Conservation (phyloP, 2,329 filamentous ascomycete genomes). For the Fusarium beomiforme region DNA sequence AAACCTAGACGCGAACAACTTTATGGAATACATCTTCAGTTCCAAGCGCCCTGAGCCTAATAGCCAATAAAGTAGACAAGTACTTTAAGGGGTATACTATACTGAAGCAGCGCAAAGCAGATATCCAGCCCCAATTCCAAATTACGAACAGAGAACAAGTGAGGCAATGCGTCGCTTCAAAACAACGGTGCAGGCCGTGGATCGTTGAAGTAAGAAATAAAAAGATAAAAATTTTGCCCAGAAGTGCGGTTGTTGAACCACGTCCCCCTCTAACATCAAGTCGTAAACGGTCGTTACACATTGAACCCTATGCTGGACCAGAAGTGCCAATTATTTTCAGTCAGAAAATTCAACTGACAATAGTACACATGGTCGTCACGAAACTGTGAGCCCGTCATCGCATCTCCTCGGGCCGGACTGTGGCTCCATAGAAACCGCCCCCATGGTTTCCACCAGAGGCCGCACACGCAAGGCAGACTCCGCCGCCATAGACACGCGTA, state of each 20-base stretch:
- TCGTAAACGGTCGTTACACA: conserved; percentile 39
- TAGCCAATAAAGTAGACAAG: conserved; percentile 17
- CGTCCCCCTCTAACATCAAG: conserved; percentile 35
- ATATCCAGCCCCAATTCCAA: background rate
- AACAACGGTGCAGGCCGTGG: background rate
- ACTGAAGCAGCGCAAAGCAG: conserved; percentile 15
- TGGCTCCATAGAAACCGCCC: conserved; percentile 64
- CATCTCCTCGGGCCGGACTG: conserved; percentile 63
- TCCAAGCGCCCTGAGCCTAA: conserved; percentile 14
- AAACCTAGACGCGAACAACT: conserved; percentile 24
- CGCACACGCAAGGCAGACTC: conserved; percentile 65
- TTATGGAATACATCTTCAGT: conserved; percentile 25
- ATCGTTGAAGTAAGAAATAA: conserved; percentile 11
- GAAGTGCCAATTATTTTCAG: conserved; percentile 5
- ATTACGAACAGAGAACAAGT: background rate
- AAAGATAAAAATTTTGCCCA: conserved; percentile 24
- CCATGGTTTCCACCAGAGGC: conserved; percentile 57
- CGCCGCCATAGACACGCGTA: conserved; percentile 68
- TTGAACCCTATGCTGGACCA: conserved; percentile 4
- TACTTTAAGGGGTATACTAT: conserved; percentile 35
- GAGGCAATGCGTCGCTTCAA: conserved; percentile 10
- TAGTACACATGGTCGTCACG: background rate
- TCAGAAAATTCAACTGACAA: conserved; percentile 11
- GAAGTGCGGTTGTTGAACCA: conserved; percentile 27
- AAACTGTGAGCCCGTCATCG: conserved; percentile 45